These are phyloP conservation scores for Hymenoscyphus albidus DNA, from an alignment of 2,329 filamentous ascomycete genomes.

Conservation along the genomic window DNA sequence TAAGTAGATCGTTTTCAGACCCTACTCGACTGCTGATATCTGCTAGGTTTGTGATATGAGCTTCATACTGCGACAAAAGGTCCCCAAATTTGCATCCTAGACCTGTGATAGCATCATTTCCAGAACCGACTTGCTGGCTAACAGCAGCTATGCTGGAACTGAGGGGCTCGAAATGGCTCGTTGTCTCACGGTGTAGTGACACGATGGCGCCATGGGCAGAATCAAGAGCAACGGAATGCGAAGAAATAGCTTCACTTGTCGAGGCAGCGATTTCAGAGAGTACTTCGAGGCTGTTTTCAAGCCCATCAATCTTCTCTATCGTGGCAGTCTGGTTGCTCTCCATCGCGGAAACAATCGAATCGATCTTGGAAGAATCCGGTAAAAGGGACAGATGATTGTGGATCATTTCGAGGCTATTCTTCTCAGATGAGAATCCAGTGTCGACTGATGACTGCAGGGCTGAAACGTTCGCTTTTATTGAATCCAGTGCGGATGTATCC, in stretches of 20 bases:
- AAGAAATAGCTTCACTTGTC: not conserved
- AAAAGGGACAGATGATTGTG: constrained; percentile 11
- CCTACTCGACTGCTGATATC: not conserved
- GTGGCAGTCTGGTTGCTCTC: constrained; percentile 7
- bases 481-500: constrained; percentile 14
- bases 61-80: not conserved
- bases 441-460: constrained; percentile 14
- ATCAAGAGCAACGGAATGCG: constrained; percentile 1
- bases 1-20: not conserved
- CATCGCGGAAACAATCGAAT: constrained; percentile 8
- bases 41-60: not conserved
- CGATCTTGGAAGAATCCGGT: constrained; percentile 12
- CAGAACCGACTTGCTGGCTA: not conserved
- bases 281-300: constrained; percentile 3
- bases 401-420: constrained; percentile 12
- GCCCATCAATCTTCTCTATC: not conserved
- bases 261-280: constrained; percentile 2
- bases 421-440: constrained; percentile 12
- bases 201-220: not conserved
- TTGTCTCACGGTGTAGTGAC: not conserved
- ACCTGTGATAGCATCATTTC: not conserved
- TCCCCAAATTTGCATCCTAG: not conserved
- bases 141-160: not conserved
- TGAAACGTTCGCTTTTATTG: constrained; percentile 8
- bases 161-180: not conserved